Conservation (phyloP, 1,284 basidiomycete genomes). For the Marasmius sp. region DNA sequence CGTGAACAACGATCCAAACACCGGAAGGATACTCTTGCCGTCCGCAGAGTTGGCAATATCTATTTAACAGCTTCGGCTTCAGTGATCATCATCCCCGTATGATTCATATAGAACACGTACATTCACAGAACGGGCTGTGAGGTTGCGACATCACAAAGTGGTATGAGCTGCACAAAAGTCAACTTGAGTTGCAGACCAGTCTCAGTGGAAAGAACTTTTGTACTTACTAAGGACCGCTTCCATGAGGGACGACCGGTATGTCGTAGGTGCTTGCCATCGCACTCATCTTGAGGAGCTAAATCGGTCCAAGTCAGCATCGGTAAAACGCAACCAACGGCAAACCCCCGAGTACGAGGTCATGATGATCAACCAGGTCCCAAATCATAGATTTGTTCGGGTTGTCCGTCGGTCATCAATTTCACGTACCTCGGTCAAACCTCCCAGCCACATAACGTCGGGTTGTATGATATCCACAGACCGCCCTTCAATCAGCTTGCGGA, state of each 20-base stretch:
- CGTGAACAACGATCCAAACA: constrained; percentile 50
- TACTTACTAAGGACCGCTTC: constrained; percentile 35
- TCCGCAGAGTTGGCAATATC: constrained; percentile 53
- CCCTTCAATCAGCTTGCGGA: constrained; percentile 50
- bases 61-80: constrained; percentile 28
- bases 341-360: too few relatives aligned
- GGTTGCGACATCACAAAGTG: constrained; percentile 36
- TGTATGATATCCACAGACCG: constrained; percentile 49
- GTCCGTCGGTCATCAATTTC: too few relatives aligned
- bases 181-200: neutral
- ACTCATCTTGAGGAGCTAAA: constrained; percentile 43
- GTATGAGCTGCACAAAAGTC: constrained; percentile 18
- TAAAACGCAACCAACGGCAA: neutral
- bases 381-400: too few relatives aligned
- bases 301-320: neutral
- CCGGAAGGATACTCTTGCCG: constrained; percentile 44
- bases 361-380: too few relatives aligned
- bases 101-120: constrained; percentile 9
- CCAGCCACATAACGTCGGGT: constrained; percentile 47
- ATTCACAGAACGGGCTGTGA: constrained; percentile 33
- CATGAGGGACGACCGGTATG: constrained; percentile 53
- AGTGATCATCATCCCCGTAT: constrained; percentile 24
- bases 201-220: neutral
- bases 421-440: constrained; percentile 43
- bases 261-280: constrained; percentile 41